Percentiles rank a stretch among this genome's conserved stretches.
Conservation (phyloP, 352 stramenopile species). For the Phytophthora tubulina region DNA sequence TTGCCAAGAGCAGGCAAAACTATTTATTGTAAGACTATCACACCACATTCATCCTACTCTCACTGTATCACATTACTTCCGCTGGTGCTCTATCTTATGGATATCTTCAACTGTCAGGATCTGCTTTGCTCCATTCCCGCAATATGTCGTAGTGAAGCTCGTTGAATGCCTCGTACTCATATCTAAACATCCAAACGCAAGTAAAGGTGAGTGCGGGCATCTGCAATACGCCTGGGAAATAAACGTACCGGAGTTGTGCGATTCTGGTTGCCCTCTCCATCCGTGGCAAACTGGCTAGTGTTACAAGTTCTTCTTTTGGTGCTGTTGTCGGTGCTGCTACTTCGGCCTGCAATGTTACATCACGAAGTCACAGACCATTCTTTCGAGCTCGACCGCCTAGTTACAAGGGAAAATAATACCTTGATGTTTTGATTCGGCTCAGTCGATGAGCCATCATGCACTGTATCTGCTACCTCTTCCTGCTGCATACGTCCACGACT, state of each 20-base stretch:
- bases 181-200: slow-evolving; percentile 28
- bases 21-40: slow-evolving; percentile 9
- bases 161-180: slow-evolving; percentile 64
- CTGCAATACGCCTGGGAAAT: not conserved
- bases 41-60: not conserved
- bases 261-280: slow-evolving; percentile 44
- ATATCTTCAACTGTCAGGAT: slow-evolving; percentile 27
- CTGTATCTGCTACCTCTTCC: not conserved
- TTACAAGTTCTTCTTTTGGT: slow-evolving; percentile 12
- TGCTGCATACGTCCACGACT: slow-evolving; percentile 19
- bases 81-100: not conserved
- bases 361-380: no score
- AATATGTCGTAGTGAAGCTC: slow-evolving; percentile 55
- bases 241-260: slow-evolving; percentile 42
- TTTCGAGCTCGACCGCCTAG: no score
- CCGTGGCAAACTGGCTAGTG: slow-evolving; percentile 34
- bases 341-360: slow-evolving; percentile 4
- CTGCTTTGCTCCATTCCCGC: slow-evolving; percentile 54
- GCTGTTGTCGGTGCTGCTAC: not conserved
- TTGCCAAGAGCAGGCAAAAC: slow-evolving; percentile 10
- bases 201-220: slow-evolving; percentile 1
- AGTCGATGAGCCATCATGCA: no score
- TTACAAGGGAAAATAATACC: no score
- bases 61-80: not conserved
- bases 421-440: no score